These are phyloP conservation scores for Conticribra guillardii DNA, from an alignment of 108 stramenopile genomes.

Conservation along the genomic window DNA sequence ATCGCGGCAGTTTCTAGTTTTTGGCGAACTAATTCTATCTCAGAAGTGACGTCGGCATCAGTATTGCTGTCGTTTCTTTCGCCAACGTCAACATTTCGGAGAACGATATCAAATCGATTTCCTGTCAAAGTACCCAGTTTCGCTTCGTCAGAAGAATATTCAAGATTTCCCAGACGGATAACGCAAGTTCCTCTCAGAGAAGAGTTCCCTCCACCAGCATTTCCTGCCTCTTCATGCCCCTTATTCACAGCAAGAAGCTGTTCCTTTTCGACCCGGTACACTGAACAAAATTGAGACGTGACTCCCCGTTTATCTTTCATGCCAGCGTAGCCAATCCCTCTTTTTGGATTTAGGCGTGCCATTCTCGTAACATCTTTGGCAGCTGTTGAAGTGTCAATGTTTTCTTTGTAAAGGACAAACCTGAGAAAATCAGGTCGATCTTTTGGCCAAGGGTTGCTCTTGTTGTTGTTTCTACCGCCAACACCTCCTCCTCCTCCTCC, in stretches of 20 bases:
- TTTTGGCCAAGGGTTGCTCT: constrained; percentile 58
- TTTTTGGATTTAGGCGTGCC: constrained; percentile 52
- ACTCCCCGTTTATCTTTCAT: constrained; percentile 95
- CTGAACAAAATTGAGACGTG: constrained; percentile 87
- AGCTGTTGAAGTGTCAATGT: constrained; percentile 84
- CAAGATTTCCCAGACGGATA: constrained; percentile 78
- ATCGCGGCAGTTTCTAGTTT: constrained; percentile 60
- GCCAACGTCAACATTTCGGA: constrained; percentile 70
- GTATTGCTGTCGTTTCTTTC: constrained; percentile 6
- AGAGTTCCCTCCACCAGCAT: constrained; percentile 59
- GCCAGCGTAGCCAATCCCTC: constrained; percentile 76
- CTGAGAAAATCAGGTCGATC: constrained; percentile 77
- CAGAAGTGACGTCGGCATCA: not conserved
- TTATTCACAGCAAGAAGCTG: constrained; percentile 62
- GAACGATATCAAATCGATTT: constrained; percentile 89
- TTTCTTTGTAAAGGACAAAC: constrained; percentile 92
- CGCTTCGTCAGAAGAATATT: constrained; percentile 69
- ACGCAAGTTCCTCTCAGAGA: constrained; percentile 57
- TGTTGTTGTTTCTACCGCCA: constrained; percentile 35
- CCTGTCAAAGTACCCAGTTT: constrained; percentile 78
- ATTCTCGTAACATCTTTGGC: constrained; percentile 63
- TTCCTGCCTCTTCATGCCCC: constrained; percentile 5
- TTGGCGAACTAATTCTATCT: constrained; percentile 16
- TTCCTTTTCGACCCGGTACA: constrained; percentile 70
- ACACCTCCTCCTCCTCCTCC: not conserved